phyloP scores from a whole-genome alignment of 192 early-diverging fungal genomes.

The Coemansia sp. region DNA sequence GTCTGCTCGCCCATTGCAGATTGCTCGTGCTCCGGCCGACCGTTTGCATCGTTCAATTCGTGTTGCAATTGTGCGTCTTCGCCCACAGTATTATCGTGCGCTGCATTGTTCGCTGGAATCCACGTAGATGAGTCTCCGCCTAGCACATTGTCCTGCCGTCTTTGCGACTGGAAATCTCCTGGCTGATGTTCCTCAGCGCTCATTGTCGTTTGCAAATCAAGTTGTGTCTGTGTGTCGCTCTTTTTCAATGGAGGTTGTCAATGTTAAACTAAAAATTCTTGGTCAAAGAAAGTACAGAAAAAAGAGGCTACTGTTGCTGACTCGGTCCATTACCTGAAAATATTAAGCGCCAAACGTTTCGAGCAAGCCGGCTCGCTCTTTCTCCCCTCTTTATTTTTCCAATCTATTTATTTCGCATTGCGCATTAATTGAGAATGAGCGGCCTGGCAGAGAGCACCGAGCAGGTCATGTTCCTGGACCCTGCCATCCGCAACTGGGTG shows the following conservation, averaged over 20 bases:
- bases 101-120: background rate
- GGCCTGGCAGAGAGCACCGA: slow-evolving; percentile 42
- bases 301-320: too few species aligned
- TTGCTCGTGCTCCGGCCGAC: background rate
- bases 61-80: background rate
- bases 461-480: slow-evolving; percentile 70
- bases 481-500: slow-evolving; percentile 89
- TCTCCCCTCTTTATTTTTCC: background rate
- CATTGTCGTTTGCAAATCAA: slow-evolving; percentile 12
- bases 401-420: background rate
- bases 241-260: background rate
- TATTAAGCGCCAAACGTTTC: background rate
- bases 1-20: background rate
- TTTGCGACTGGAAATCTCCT: slow-evolving; percentile 25
- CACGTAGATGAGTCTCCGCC: background rate
- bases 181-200: slow-evolving; percentile 10
- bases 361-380: background rate
- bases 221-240: background rate
- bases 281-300: too few species aligned
- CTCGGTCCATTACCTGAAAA: too few species aligned
- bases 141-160: background rate
- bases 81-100: background rate
- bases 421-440: slow-evolving; percentile 20
- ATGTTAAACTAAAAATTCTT: background rate
- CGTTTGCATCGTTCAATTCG: background rate